Percentiles rank a stretch among this genome's conserved stretches.
Conservation (phyloP, 2,329 filamentous ascomycete genomes). For the Ceratocystis variospora region DNA sequence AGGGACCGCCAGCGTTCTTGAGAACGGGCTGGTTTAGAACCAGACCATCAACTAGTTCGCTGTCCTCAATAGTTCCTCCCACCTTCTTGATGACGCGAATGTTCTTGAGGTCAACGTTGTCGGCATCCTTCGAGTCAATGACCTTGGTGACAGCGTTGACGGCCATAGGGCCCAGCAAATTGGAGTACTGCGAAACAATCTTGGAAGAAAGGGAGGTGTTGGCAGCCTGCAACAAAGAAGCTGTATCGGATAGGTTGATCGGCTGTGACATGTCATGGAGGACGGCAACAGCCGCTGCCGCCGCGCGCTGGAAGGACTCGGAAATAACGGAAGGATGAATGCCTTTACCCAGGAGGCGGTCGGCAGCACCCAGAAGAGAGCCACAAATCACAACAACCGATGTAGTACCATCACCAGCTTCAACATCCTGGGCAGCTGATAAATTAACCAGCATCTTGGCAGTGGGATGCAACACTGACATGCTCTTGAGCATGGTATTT, state of each 20-base stretch:
- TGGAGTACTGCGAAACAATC: conserved; percentile 95
- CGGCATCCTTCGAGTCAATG: conserved; percentile 87
- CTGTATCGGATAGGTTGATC: conserved; percentile 74
- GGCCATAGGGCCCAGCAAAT: conserved; percentile 90
- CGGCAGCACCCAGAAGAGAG: conserved; percentile 83
- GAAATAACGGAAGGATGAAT: conserved; percentile 97
- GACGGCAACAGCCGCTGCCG: conserved; percentile 73
- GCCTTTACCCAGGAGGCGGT: conserved; percentile 78
- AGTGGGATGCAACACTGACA: conserved; percentile 98
- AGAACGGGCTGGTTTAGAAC: conserved; percentile 85
- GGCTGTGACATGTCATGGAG: conserved; percentile 94
- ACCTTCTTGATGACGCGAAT: conserved; percentile 97
- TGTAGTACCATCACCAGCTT: conserved; percentile 95
- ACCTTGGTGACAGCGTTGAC: conserved; percentile 93
- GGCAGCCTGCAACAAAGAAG: conserved; percentile 85
- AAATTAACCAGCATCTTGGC: conserved; percentile 98
- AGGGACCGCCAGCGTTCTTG: conserved; percentile 83
- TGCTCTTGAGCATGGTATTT: conserved; percentile 97
- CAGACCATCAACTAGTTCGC: conserved; percentile 88
- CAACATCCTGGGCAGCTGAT: conserved; percentile 92
- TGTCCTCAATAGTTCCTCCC: conserved; percentile 95
- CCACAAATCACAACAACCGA: conserved; percentile 97
- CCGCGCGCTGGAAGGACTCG: conserved; percentile 91
- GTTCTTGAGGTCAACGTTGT: conserved; percentile 93
- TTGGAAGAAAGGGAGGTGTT: conserved; percentile 96